Evolutionary conservation across 2,329 filamentous ascomycete species (phyloP).

Genomic region (Ophiostoma tasmaniense): DNA sequence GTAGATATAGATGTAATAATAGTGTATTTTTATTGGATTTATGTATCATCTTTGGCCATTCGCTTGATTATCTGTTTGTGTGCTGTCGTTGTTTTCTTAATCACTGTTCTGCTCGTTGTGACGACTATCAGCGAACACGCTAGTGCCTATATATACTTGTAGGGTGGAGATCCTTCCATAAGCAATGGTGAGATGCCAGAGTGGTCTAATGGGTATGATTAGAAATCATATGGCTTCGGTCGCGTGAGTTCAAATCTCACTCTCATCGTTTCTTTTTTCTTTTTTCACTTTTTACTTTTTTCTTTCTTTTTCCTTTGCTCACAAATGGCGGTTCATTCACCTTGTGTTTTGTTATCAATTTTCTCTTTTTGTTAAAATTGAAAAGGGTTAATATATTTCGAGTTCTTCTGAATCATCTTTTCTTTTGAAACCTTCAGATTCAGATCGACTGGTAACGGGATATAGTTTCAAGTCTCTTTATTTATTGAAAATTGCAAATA

Average conservation of each 20-base stretch:
- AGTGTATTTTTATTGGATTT: neutral
- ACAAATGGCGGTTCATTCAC: too few species aligned
- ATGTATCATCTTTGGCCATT: neutral
- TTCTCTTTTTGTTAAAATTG: too few species aligned
- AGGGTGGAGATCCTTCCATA: neutral
- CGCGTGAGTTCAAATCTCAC: constrained; percentile 20
- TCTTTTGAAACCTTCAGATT: too few species aligned
- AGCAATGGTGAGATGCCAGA: constrained; percentile 18
- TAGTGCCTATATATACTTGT: neutral
- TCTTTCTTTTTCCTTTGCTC: neutral
- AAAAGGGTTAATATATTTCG: too few species aligned
- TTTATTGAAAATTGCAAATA: too few species aligned
- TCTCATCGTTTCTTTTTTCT: constrained; percentile 12
- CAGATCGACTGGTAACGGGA: too few species aligned
- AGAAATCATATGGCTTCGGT: constrained; percentile 15
- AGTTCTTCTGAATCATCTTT: too few species aligned
- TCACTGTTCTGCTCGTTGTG: neutral
- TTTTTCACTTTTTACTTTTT: neutral
- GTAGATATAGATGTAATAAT: neutral
- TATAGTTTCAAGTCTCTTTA: too few species aligned
- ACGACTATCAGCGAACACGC: neutral
- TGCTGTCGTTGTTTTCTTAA: neutral
- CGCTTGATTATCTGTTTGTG: neutral
- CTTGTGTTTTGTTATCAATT: too few species aligned
- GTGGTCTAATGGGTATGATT: constrained; percentile 20